A percentile compares a stretch with the other conserved stretches of the same genome.
phyloP scores from a whole-genome alignment of 164 flowering plant genomes.

The Vitis riparia region DNA sequence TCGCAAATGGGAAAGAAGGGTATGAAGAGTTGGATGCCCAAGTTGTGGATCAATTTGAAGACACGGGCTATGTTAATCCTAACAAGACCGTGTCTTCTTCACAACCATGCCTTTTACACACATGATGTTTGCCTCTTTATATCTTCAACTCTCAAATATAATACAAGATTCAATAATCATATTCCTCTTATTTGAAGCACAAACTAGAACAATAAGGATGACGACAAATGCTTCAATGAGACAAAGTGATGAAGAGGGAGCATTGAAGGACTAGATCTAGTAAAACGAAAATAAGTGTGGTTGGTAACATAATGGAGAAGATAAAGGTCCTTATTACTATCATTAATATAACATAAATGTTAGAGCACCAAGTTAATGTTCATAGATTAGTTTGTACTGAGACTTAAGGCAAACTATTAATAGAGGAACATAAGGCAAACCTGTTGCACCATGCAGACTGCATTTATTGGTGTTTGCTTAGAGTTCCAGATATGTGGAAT shows the following conservation, averaged over 20 bases:
- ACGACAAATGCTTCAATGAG: constrained; percentile 79
- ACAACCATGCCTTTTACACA: constrained; percentile 86
- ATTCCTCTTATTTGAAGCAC: constrained; percentile 22
- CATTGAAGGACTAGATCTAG: constrained; percentile 86
- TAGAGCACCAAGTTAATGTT: constrained; percentile 79
- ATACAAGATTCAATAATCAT: not conserved
- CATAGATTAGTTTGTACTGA: constrained; percentile 82
- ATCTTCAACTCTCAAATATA: not conserved
- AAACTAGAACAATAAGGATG: constrained; percentile 72
- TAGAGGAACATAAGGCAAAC: constrained; percentile 68
- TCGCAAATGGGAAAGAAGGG: constrained; percentile 76
- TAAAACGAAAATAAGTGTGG: constrained; percentile 62
- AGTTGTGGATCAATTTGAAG: constrained; percentile 53
- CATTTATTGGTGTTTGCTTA: constrained; percentile 93
- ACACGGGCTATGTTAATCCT: constrained; percentile 87
- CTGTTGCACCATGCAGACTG: constrained; percentile 75
- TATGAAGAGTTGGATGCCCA: constrained; percentile 67
- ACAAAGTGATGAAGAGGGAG: constrained; percentile 55
- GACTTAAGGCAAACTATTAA: constrained; percentile 61
- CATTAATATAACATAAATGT: constrained; percentile 77
- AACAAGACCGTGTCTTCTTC: constrained; percentile 81
- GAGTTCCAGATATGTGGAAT: constrained; percentile 94
- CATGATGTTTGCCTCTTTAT: constrained; percentile 44
- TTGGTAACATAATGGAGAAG: constrained; percentile 31
- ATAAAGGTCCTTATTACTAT: constrained; percentile 80